Conservation (phyloP, 1,284 basidiomycete genomes). For the Ganoderma resinaceum region DNA sequence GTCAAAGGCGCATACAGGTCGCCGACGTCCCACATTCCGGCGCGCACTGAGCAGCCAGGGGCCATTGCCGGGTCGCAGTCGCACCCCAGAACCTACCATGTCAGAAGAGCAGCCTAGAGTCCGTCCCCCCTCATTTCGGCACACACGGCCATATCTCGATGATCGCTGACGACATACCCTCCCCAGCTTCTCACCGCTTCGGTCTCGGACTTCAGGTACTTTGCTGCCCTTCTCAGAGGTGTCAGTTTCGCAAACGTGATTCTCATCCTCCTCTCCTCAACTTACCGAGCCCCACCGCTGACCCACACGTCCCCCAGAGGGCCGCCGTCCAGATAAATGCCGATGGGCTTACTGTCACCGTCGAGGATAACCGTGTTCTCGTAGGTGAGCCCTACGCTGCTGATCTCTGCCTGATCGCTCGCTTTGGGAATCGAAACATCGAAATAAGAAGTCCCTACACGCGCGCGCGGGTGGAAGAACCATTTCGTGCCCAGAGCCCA, state of each 20-base stretch:
- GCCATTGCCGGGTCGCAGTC: neutral
- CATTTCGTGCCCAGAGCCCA: slow-evolving; percentile 10
- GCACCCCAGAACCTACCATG: slow-evolving; percentile 33
- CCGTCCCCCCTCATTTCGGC: slow-evolving; percentile 25
- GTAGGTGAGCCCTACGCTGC: slow-evolving; percentile 57
- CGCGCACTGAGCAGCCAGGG: slow-evolving; percentile 4
- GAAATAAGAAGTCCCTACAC: neutral
- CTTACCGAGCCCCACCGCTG: slow-evolving; percentile 17
- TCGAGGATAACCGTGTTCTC: slow-evolving; percentile 85
- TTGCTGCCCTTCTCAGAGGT: slow-evolving; percentile 77
- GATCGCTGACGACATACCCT: slow-evolving; percentile 27
- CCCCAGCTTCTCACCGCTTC: slow-evolving; percentile 78
- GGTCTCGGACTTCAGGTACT: slow-evolving; percentile 80
- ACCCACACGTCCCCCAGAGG: slow-evolving; percentile 53
- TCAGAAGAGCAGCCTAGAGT: slow-evolving; percentile 32
- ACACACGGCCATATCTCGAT: slow-evolving; percentile 21
- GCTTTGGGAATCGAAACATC: slow-evolving; percentile 2
- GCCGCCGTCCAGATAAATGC: slow-evolving; percentile 79
- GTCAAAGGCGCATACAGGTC: neutral
- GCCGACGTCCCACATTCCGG: neutral
- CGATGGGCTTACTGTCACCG: slow-evolving; percentile 82
- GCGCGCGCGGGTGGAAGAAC: slow-evolving; percentile 4
- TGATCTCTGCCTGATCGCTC: slow-evolving; percentile 7
- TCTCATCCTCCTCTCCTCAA: slow-evolving; percentile 16
- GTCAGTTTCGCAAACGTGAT: slow-evolving; percentile 79